phyloP scores from a whole-genome alignment of 177 flowering plant genomes.

The Telopea speciosissima region DNA sequence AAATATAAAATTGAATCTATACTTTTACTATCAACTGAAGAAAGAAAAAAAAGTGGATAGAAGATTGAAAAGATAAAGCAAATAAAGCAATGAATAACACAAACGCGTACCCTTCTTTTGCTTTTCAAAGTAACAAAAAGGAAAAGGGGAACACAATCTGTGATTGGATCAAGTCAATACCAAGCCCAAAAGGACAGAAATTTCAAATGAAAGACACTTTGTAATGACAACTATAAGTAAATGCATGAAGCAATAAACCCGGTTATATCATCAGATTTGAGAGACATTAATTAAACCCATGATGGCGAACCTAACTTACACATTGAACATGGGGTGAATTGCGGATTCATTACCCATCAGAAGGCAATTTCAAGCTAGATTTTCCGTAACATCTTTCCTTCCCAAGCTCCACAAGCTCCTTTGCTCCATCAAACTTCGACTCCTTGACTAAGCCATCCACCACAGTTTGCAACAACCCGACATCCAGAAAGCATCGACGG shows the following conservation, averaged over 20 bases:
- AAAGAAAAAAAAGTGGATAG: background rate
- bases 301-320: constrained; percentile 5
- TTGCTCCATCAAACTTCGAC: constrained; percentile 16
- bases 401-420: constrained; percentile 19
- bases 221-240: background rate
- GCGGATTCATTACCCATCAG: constrained; percentile 13
- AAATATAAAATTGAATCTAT: background rate
- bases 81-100: background rate
- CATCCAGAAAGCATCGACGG: constrained; percentile 9
- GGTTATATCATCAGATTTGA: background rate
- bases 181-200: background rate
- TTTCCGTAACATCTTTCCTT: background rate
- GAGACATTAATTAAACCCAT: background rate
- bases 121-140: background rate
- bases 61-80: background rate
- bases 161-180: background rate
- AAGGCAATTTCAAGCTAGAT: constrained; percentile 10
- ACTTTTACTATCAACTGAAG: background rate
- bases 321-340: constrained; percentile 9
- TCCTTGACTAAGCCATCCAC: constrained; percentile 24
- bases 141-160: background rate
- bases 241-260: background rate
- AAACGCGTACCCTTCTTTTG: background rate
- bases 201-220: background rate
- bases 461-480: constrained; percentile 26